A percentile compares a stretch with the other conserved stretches of the same genome.
These are phyloP conservation scores for Chlorella sp. DNA, from an alignment of 139 green algal species.

Conservation along the genomic window DNA sequence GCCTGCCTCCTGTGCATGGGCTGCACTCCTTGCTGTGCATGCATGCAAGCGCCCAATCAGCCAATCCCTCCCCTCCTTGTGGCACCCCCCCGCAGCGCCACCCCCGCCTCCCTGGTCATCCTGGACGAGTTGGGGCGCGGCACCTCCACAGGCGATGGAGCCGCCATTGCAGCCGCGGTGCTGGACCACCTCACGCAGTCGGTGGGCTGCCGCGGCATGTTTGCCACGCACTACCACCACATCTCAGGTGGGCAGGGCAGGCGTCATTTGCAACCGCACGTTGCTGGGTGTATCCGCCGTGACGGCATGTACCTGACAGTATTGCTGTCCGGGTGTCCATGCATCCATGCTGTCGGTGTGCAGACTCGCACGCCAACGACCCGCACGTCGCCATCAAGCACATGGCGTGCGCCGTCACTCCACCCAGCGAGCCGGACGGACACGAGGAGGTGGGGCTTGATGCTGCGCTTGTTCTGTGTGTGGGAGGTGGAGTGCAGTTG, in stretches of 20 bases:
- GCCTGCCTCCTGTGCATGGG: too few species aligned
- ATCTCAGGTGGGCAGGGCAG: conserved; percentile 13
- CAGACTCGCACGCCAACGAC: conserved; percentile 69
- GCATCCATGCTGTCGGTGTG: too few species aligned
- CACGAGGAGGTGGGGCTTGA: conserved; percentile 43
- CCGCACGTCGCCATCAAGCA: conserved; percentile 76
- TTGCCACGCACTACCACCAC: conserved; percentile 98
- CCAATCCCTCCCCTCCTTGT: not conserved
- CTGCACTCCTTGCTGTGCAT: not conserved
- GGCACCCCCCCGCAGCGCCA: conserved; percentile 37
- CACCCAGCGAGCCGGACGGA: conserved; percentile 23
- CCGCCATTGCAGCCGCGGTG: conserved; percentile 93
- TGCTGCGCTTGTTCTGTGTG: too few species aligned
- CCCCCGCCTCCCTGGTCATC: conserved; percentile 79
- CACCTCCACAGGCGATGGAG: conserved; percentile 95
- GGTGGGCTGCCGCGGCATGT: conserved; percentile 83
- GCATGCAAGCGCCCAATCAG: not conserved
- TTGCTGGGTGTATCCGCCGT: too few species aligned
- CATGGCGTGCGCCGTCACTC: conserved; percentile 85
- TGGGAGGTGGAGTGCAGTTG: too few species aligned
- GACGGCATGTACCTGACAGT: too few species aligned
- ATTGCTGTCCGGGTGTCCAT: too few species aligned
- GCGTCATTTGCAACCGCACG: too few species aligned
- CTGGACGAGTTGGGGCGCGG: conserved; percentile 97
- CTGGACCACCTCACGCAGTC: conserved; percentile 75